These are phyloP conservation scores for Coix lacrymajobi DNA, from an alignment of 176 grass and related monocot species.

Conservation along the genomic window DNA sequence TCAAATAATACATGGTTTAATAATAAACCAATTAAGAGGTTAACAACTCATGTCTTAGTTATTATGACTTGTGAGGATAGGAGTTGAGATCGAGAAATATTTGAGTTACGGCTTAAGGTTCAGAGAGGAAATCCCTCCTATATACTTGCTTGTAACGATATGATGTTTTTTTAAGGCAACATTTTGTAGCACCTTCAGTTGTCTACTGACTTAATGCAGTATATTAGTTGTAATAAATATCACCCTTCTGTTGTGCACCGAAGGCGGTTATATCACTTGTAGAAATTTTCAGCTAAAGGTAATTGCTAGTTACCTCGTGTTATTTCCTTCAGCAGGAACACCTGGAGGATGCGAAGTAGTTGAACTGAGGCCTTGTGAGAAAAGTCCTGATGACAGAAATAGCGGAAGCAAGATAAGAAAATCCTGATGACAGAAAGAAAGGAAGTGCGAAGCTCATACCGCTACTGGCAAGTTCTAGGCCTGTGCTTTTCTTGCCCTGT, in stretches of 20 bases:
- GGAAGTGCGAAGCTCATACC: slow-evolving; percentile 21
- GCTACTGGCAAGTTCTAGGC: slow-evolving; percentile 19
- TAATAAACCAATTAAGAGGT: not conserved
- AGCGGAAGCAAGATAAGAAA: not conserved
- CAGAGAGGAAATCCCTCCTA: not conserved
- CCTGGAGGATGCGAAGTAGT: not conserved
- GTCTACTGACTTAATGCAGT: not conserved
- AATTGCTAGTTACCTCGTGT: slow-evolving; percentile 35
- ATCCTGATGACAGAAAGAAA: not conserved
- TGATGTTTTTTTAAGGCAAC: not conserved
- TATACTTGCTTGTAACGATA: not conserved
- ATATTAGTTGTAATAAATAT: not conserved
- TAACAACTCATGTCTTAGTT: not conserved
- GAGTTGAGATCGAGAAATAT: not conserved
- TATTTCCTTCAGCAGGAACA: slow-evolving; percentile 24
- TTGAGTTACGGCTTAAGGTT: not conserved
- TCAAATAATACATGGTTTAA: not conserved
- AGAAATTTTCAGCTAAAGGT: slow-evolving; percentile 5
- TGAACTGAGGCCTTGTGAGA: slow-evolving; percentile 18
- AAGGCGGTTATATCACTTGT: not conserved
- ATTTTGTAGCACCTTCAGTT: not conserved
- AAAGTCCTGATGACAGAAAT: slow-evolving; percentile 9
- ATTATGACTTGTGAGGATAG: not conserved
- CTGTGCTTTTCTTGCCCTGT: slow-evolving; percentile 33
- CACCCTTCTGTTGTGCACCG: not conserved